These are phyloP conservation scores for Amylocarpus encephaloides DNA, from an alignment of 2,329 filamentous ascomycete genomes.

Conservation along the genomic window DNA sequence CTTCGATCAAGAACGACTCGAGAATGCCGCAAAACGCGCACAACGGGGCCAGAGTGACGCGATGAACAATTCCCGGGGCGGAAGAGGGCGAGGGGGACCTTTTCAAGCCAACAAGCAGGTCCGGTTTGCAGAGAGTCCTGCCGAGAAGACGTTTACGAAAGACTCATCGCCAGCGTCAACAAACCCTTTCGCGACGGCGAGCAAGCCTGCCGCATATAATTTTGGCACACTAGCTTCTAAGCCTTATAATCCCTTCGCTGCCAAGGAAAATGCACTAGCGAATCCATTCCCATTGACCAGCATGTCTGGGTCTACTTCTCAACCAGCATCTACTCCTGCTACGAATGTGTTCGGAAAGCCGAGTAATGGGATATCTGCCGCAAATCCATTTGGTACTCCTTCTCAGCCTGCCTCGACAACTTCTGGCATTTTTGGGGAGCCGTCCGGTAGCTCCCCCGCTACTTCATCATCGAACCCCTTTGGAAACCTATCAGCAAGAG, in stretches of 20 bases:
- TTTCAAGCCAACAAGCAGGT: conserved; percentile 23
- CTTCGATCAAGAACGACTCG: conserved; percentile 29
- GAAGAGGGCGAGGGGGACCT: conserved; percentile 15
- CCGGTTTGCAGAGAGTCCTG: conserved; percentile 20
- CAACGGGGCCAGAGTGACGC: conserved; percentile 21
- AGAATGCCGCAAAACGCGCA: conserved; percentile 31
- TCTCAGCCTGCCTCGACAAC: conserved; percentile 8
- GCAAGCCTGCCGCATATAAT: conserved; percentile 2
- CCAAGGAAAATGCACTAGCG: conserved; percentile 3
- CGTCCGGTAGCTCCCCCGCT: neutral
- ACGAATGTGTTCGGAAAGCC: conserved; percentile 32
- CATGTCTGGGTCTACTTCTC: neutral
- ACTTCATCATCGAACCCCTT: conserved; percentile 4
- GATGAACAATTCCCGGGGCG: conserved; percentile 18
- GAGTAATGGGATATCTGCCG: neutral
- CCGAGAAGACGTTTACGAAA: conserved; percentile 10
- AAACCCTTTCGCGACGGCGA: conserved; percentile 15
- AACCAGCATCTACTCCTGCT: neutral
- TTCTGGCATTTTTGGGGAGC: conserved; percentile 4
- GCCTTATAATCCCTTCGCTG: conserved; percentile 17
- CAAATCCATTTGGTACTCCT: conserved; percentile 15
- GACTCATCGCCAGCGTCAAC: conserved; percentile 5
- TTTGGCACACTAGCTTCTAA: conserved; percentile 12
- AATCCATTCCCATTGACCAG: conserved; percentile 2
- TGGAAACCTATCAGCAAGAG: conserved; percentile 2